These are phyloP conservation scores for Hippophae tibetana DNA, from an alignment of 306 rosid species.

Conservation along the genomic window DNA sequence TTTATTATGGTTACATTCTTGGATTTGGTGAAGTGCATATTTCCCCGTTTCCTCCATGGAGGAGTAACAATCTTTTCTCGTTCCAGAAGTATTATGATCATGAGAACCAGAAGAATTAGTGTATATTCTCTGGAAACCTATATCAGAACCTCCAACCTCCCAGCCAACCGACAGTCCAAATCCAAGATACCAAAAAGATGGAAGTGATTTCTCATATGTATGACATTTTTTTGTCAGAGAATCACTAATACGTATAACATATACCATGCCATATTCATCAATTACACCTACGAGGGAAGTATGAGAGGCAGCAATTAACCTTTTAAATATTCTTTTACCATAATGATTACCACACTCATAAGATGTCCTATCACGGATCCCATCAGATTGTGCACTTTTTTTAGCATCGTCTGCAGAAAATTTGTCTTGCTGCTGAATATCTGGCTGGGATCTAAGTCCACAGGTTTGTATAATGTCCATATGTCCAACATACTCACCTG, in stretches of 20 bases:
- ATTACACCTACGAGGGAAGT: conserved; percentile 65
- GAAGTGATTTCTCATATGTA: conserved; percentile 47
- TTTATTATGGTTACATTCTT: conserved; percentile 23
- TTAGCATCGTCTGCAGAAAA: conserved; percentile 18
- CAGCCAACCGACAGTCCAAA: conserved; percentile 62
- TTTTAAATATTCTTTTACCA: conserved; percentile 45
- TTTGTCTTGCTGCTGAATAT: conserved; percentile 24
- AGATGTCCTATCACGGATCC: conserved; percentile 25
- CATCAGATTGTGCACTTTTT: conserved; percentile 26
- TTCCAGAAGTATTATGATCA: conserved; percentile 20
- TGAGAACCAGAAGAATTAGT: conserved; percentile 24
- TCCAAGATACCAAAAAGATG: conserved; percentile 41
- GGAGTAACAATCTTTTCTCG: conserved; percentile 21
- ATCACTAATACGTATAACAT: conserved; percentile 40
- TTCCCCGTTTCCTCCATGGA: conserved; percentile 24
- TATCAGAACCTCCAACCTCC: conserved; percentile 74
- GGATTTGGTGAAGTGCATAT: conserved; percentile 25
- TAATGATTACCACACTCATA: conserved; percentile 21
- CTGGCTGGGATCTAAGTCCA: conserved; percentile 36
- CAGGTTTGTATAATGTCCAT: conserved; percentile 48
- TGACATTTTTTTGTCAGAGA: conserved; percentile 29
- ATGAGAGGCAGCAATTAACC: conserved; percentile 66
- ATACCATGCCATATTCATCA: conserved; percentile 73
- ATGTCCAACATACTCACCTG: conserved; percentile 63
- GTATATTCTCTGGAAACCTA: conserved; percentile 46